Conservation (phyloP, 2,329 filamentous ascomycete species). For the Metarhizium guizhouense region DNA sequence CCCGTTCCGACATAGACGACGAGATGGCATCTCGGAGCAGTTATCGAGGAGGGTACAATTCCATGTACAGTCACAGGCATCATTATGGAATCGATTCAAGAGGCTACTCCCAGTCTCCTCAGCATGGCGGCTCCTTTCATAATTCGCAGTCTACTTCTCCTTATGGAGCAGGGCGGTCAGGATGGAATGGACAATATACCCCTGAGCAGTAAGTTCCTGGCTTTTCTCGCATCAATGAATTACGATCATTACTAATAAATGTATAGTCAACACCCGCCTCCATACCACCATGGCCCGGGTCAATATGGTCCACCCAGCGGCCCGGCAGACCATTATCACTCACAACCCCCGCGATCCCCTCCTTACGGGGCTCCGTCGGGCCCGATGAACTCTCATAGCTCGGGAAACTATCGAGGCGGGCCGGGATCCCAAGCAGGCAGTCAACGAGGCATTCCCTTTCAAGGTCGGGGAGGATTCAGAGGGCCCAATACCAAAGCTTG, state of each 20-base stretch:
- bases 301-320: slow-evolving; percentile 43
- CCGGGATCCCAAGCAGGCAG: slow-evolving; percentile 15
- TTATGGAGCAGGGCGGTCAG: slow-evolving; percentile 29
- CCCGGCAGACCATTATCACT: slow-evolving; percentile 46
- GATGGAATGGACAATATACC: slow-evolving; percentile 29
- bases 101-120: slow-evolving; percentile 32
- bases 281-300: slow-evolving; percentile 42
- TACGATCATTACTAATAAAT: slow-evolving; percentile 5
- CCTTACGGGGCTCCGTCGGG: slow-evolving; percentile 49
- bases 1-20: slow-evolving; percentile 41
- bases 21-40: slow-evolving; percentile 37
- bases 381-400: slow-evolving; percentile 44
- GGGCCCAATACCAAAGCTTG: slow-evolving; percentile 63
- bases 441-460: slow-evolving; percentile 47
- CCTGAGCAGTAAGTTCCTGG: slow-evolving; percentile 30
- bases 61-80: slow-evolving; percentile 26
- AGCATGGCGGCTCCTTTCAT: slow-evolving; percentile 33
- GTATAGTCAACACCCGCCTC: slow-evolving; percentile 44
- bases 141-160: slow-evolving; percentile 36
- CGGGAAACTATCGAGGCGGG: slow-evolving; percentile 30
- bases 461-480: slow-evolving; percentile 45
- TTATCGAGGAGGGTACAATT: slow-evolving; percentile 33
- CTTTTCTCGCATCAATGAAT: not conserved
- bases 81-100: slow-evolving; percentile 28
- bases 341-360: slow-evolving; percentile 37